Base-by-base conservation (phyloP, 106 monocot species). In the Dendrobium catenatum region DNA sequence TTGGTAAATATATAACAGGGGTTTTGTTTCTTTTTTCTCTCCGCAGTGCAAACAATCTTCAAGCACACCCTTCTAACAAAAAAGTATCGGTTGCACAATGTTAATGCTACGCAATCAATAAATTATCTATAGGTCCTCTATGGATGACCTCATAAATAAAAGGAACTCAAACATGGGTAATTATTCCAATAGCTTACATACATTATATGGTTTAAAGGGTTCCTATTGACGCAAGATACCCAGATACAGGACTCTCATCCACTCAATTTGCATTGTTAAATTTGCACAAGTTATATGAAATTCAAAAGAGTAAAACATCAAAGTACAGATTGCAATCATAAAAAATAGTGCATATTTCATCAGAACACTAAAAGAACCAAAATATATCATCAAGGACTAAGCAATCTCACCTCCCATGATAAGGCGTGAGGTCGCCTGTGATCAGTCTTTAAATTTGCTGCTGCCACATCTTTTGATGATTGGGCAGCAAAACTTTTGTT, bases 351-450 rank as follows among this genome's bases (percentile, higher is more conserved):
- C 74, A 74, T 1, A 74, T 15, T 16, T 37, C 29, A 70, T 13
- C 70, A 33, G 37, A 70, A 37, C 33, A 37, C 70, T 37, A 11
- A 51, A 48, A 48, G 11, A 7, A 9, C 29, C 17, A 40, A 72
- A 74, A 64, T n/a, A 42, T 61, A 27, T 7, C 22, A 20, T 9
- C 0, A 76, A 24, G 46, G 61, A 9, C 9, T 16, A 29, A 81
- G 55, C 15, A 49, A 5, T 10, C 70, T 44, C 85, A 97, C 97
- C 94, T 97, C 97, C 97, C 97, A 97, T 49, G 97, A 94, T 72
- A 97, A 56, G 40, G 97, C 90, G 94, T 97, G 97, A 77, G 94
- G 92, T 72, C 97, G 84, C n/a, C 90, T 87, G 81, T 92, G 90
- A 46, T 94, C 97, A 75, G 88, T 41, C 78, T 90, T 97, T 9